These are phyloP conservation scores for Combretum micranthum DNA, from an alignment of 345 rosid genomes.

Conservation along the genomic window DNA sequence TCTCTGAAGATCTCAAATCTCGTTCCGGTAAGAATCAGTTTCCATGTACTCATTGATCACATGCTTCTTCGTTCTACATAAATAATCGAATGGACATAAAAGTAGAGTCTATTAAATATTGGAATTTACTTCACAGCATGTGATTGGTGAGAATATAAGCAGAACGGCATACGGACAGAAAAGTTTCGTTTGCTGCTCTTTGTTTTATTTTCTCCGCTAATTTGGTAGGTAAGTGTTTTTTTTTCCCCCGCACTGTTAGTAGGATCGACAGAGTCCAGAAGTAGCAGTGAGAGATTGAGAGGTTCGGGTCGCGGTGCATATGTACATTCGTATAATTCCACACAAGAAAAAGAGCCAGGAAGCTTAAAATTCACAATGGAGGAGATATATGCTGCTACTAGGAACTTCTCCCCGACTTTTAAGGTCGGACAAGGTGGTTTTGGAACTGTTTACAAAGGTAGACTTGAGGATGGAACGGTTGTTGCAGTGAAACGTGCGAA, in stretches of 20 bases:
- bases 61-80: too few relatives aligned
- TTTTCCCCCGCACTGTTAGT: constrained; percentile 11
- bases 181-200: too few relatives aligned
- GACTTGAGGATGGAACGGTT: constrained; percentile 59
- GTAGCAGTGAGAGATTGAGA: constrained; percentile 30
- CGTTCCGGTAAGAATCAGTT: constrained; percentile 20
- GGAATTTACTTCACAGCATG: too few relatives aligned
- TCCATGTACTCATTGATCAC: neutral
- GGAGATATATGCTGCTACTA: constrained; percentile 60
- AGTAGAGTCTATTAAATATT: too few relatives aligned
- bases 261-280: constrained; percentile 26
- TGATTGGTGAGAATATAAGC: too few relatives aligned
- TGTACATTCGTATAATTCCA: constrained; percentile 23
- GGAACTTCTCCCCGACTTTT: constrained; percentile 69
- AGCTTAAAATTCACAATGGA: constrained; percentile 45
- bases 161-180: too few relatives aligned
- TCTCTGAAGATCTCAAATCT: constrained; percentile 30
- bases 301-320: constrained; percentile 32
- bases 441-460: constrained; percentile 88
- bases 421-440: constrained; percentile 91
- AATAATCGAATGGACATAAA: too few relatives aligned
- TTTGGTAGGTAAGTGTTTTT: neutral
- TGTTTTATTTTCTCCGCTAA: too few relatives aligned
- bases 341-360: constrained; percentile 32
- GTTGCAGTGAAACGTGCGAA: constrained; percentile 89